These are phyloP conservation scores for Trichophyton benhamiae DNA, from an alignment of 2,329 filamentous ascomycete species.

Conservation along the genomic window DNA sequence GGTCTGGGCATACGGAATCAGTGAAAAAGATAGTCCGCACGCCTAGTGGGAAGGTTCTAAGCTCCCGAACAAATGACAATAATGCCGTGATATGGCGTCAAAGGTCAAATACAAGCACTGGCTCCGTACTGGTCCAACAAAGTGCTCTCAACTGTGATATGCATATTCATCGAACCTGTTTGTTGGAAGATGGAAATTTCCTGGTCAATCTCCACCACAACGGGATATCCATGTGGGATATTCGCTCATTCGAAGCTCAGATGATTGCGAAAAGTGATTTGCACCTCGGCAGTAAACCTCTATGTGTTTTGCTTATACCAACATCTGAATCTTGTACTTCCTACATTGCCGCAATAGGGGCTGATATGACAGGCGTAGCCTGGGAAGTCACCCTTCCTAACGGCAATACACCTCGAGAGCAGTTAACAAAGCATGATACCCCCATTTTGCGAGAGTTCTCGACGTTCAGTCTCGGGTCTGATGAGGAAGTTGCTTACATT, in stretches of 20 bases:
- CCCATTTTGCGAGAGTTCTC: conserved; percentile 53
- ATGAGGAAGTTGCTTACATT: conserved; percentile 45
- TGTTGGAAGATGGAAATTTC: conserved; percentile 65
- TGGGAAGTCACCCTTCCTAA: conserved; percentile 62
- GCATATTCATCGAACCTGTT: conserved; percentile 67
- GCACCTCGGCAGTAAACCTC: conserved; percentile 53
- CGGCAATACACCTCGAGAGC: conserved; percentile 18
- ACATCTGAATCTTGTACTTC: conserved; percentile 42
- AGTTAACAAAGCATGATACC: conserved; percentile 24
- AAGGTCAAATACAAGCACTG: conserved; percentile 36
- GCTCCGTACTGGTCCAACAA: conserved; percentile 50
- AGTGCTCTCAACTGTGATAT: conserved; percentile 55
- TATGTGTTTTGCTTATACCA: conserved; percentile 66
- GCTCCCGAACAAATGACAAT: conserved; percentile 66
- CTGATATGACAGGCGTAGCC: conserved; percentile 63
- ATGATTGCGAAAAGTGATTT: conserved; percentile 50
- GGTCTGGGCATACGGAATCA: conserved; percentile 72
- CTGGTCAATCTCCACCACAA: conserved; percentile 67
- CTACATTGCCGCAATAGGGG: conserved; percentile 72
- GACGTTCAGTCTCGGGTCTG: conserved; percentile 52
- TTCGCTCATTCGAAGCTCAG: conserved; percentile 46
- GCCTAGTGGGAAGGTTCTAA: conserved; percentile 63
- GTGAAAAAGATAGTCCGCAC: conserved; percentile 82
- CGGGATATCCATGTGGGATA: conserved; percentile 68
- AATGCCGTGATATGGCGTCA: conserved; percentile 79